These are phyloP conservation scores for Nicotiana rustica DNA, from an alignment of 305 asterid genomes.

Conservation along the genomic window DNA sequence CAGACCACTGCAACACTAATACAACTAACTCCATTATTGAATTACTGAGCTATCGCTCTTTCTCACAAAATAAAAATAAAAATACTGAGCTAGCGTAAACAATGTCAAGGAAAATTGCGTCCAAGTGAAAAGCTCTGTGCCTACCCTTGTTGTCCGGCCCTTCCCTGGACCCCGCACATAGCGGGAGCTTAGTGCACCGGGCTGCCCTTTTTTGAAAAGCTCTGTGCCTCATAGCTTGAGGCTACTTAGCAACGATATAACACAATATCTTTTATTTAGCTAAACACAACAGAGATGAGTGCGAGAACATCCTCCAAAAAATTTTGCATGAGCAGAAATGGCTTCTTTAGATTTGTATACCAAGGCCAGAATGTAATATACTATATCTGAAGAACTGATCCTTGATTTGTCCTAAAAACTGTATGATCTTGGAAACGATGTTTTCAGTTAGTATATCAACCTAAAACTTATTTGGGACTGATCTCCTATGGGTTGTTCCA, in stretches of 20 bases:
- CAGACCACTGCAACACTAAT: slow-evolving; percentile 27
- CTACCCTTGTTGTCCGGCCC: too few relatives aligned
- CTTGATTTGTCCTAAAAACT: slow-evolving; percentile 29
- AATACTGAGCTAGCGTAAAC: not conserved
- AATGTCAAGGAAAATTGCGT: not conserved
- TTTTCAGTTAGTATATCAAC: slow-evolving; percentile 18
- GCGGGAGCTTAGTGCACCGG: too few relatives aligned
- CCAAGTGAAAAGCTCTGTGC: not conserved
- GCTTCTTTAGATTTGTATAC: slow-evolving; percentile 6
- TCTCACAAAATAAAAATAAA: not conserved
- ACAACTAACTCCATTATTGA: not conserved
- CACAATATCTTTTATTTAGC: slow-evolving; percentile 14
- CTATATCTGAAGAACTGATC: not conserved
- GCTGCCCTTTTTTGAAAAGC: not conserved
- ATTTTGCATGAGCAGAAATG: slow-evolving; percentile 14
- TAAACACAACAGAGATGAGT: slow-evolving; percentile 17
- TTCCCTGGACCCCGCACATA: too few relatives aligned
- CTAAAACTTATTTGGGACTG: slow-evolving; percentile 24
- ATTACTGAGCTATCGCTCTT: not conserved
- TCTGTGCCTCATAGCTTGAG: slow-evolving; percentile 21
- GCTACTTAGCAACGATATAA: slow-evolving; percentile 25
- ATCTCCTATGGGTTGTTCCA: not conserved
- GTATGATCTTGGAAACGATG: not conserved
- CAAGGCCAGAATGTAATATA: slow-evolving; percentile 25
- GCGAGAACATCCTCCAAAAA: not conserved